Evolutionary conservation across 768 basidiomycete genomes (phyloP), one percentile per base, ranked within the genome.

Genomic region (Boletus vermiculosoides): DNA sequence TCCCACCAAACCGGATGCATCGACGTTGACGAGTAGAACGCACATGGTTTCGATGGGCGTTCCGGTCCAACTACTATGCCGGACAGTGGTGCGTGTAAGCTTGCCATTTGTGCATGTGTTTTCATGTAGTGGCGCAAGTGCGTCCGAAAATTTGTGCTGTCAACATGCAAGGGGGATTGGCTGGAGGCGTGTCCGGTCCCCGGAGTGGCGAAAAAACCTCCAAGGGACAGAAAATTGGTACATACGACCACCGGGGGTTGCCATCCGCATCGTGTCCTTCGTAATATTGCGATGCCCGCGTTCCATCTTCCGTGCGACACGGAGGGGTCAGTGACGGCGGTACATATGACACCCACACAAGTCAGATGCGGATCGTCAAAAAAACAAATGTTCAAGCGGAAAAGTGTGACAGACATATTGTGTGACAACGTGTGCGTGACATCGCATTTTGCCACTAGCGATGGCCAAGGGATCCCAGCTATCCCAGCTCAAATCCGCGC

Each of bases 401-500:
- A 12, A 7, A n/a, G n/a, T 4, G 54, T 57, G 55, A 57, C 56
- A 45, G 7, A 25, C 12, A 25, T 20, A 12, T 20, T 1, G 15
- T 8, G 57, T 30, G 53, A 60, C 49, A 44, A 2, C 12, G 1
- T 25, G 8, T 40, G 39, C 8, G 60, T 61, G 47, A 63, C 55
- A 10, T 6, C 11, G 5, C 23, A 22, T 5, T 10, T 25, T 4
- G 22, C 8, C 4, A 40, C 39, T 18, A 20, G 39, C 54, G 45
- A 63, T 63, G 63, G 83, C 80, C 44, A 92, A 88, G 67, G 88
- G 89, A 61, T 97, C 95, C 0, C 96, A 98, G 73, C 82, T 98
- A 22, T 77, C 85, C 30, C 94, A 98, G 75, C 87, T 98, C 60
- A 97, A 96, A 69, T 79, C 86, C 9, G 92, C 92, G 11, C 79